Evolutionary conservation across 2,329 filamentous ascomycete species (phyloP).

Genomic region (Penicillium sp.): DNA sequence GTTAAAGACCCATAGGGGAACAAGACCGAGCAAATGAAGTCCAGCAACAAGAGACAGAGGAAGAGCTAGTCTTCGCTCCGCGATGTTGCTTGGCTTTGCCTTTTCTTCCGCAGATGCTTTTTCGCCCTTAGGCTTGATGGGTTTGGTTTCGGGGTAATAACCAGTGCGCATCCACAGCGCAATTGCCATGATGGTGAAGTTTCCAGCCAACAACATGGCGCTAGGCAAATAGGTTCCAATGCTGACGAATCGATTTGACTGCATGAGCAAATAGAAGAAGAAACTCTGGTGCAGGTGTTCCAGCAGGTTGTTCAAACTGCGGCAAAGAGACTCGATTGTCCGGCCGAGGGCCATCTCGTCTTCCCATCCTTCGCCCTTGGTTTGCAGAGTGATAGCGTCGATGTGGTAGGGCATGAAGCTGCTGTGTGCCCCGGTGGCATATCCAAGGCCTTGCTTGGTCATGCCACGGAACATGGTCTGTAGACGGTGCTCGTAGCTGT

Average conservation of each 20-base stretch:
- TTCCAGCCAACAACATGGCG: constrained; percentile 94
- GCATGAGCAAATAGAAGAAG: constrained; percentile 97
- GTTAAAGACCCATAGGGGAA: constrained; percentile 88
- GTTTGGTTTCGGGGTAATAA: constrained; percentile 40
- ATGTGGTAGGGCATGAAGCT: constrained; percentile 98
- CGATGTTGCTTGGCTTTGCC: constrained; percentile 14
- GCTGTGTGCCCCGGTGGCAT: constrained; percentile 87
- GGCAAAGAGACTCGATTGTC: constrained; percentile 84
- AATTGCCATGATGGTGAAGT: constrained; percentile 94
- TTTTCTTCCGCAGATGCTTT: constrained; percentile 20
- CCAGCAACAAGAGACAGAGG: constrained; percentile 70
- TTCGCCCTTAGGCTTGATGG: constrained; percentile 34
- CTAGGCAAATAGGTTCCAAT: constrained; percentile 96
- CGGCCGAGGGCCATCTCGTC: constrained; percentile 96
- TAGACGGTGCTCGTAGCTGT: constrained; percentile 78
- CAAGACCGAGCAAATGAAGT: constrained; percentile 73
- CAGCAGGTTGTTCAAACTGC: constrained; percentile 92
- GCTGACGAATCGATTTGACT: constrained; percentile 89
- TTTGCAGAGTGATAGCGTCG: constrained; percentile 90
- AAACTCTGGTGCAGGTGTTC: constrained; percentile 98
- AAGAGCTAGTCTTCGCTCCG: constrained; percentile 44
- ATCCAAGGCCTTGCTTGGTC: constrained; percentile 85
- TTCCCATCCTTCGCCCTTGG: constrained; percentile 89
- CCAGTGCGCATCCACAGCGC: constrained; percentile 92
- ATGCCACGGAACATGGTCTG: constrained; percentile 89